Base-by-base conservation (phyloP, 441 rosid genomes). In the Gossypium davidsonii region DNA sequence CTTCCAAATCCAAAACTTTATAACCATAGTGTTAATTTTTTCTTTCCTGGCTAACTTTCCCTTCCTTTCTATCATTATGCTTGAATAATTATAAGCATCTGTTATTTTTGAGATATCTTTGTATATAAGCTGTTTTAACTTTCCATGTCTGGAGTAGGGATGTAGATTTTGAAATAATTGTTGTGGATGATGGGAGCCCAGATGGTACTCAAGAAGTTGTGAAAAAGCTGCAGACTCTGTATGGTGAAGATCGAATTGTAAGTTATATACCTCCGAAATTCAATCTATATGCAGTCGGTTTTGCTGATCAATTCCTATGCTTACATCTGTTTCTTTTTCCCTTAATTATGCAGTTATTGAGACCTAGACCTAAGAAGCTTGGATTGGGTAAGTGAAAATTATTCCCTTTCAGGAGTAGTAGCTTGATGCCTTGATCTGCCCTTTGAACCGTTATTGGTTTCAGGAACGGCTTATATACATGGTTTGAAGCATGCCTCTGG, bases 151-250 rank as follows among this genome's bases (percentile, higher is more conserved):
- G 75, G 52, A 77, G 37, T 44, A 95, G 98, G 83, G 90, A 88
- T 84, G 90, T 88, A 39, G 91, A 95, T 73, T 93, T 90, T 64
- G 98, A 95, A 82, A 85, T 91, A 57, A 88, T 95, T 74, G 83
- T 95, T 63, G 99, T 95, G 77, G 99, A 95, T 74, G 99, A 93
- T 79, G 97, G 98, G 82, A 95, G 99, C 76, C 99, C 96, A 23
- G 99, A 93, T 77, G 99, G 97, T 57, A 95, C 99, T 39, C 98
- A 95, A 73, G 97, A 90, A 73, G 72, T 93, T 72, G 95, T 93
- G 39, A 87, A 80, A 77, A 96, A 93, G 67, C 79, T 95, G 62
- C 99, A 95, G 82, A 79, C 85, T 48, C 79, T 91, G 65, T 95
- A 91, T 73, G 97, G 98, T n/a, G 93, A 89, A 74, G 92, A 88